phyloP scores from a whole-genome alignment of 225 moss, liverwort and hornwort species.

The Climacium dendroides region DNA sequence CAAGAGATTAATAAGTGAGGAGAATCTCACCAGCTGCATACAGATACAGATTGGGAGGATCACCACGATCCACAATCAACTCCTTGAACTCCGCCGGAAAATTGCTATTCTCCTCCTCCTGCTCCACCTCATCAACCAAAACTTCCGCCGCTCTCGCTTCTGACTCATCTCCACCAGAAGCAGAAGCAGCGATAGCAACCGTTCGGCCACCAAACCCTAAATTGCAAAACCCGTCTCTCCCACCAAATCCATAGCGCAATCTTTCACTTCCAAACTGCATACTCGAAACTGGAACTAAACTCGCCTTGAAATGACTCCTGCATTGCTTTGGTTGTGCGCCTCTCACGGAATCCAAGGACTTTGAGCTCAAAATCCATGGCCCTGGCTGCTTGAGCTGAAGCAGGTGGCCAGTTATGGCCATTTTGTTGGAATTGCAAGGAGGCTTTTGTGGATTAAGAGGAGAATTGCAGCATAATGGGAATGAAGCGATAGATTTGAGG shows the following conservation, averaged over 20 bases:
- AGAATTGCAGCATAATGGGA: not conserved
- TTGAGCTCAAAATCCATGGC: not conserved
- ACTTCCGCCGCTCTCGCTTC: not conserved
- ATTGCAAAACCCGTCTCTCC: not conserved
- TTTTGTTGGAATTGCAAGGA: not conserved
- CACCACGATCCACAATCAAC: constrained; percentile 23
- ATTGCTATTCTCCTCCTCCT: not conserved
- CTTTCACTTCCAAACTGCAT: not conserved
- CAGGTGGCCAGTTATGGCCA: constrained; percentile 16
- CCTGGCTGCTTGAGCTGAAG: constrained; percentile 19
- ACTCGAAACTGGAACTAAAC: not conserved
- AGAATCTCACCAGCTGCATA: constrained; percentile 29
- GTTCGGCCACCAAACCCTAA: constrained; percentile 2
- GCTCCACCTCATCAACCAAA: not conserved
- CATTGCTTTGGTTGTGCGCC: not conserved
- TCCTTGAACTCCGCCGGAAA: constrained; percentile 36
- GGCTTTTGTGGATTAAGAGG: not conserved
- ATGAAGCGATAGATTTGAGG: not conserved
- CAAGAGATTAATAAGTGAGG: not conserved
- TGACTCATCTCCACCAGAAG: not conserved
- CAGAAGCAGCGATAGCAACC: not conserved
- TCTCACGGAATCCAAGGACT: not conserved
- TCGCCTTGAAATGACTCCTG: not conserved
- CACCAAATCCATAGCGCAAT: not conserved
- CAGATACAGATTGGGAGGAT: constrained; percentile 26